Conservation (phyloP, 306 rosid species). For the Trifolium subterraneum region DNA sequence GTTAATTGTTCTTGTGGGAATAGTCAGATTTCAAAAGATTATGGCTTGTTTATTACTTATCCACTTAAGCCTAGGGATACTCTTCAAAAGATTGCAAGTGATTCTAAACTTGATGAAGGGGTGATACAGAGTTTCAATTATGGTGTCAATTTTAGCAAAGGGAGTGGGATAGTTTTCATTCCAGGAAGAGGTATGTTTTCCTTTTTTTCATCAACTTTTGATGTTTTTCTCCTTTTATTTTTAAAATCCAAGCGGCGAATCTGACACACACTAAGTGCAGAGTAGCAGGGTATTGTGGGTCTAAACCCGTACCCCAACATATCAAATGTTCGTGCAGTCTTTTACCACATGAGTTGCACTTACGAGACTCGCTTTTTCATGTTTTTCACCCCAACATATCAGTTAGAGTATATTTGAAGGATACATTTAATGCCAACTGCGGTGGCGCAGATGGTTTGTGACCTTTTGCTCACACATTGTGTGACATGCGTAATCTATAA, state of each 20-base stretch:
- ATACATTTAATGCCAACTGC: background rate
- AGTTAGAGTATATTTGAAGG: background rate
- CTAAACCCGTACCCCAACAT: too few species aligned
- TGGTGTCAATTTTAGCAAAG: conserved; percentile 59
- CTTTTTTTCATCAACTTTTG: background rate
- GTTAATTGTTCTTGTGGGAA: conserved; percentile 78
- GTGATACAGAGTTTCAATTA: conserved; percentile 49
- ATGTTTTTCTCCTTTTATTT: background rate
- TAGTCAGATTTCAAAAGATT: conserved; percentile 52
- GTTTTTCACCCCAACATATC: background rate
- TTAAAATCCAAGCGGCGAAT: too few species aligned
- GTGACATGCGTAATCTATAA: background rate
- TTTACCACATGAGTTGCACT: too few species aligned
- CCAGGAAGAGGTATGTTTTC: conserved; percentile 67
- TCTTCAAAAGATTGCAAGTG: conserved; percentile 36
- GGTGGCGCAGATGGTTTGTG: background rate
- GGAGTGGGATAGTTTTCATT: conserved; percentile 55
- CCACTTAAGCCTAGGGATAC: conserved; percentile 54
- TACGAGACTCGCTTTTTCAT: background rate
- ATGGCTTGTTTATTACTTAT: conserved; percentile 75
- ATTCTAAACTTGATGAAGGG: conserved; percentile 33
- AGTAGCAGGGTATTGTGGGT: too few species aligned
- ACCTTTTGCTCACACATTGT: background rate
- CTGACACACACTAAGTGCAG: too few species aligned
- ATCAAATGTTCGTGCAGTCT: too few species aligned